Percentiles rank a stretch among this genome's conserved stretches.
Evolutionary conservation across 352 stramenopile species (phyloP).

Genomic region (Globisporangium sylvaticum): DNA sequence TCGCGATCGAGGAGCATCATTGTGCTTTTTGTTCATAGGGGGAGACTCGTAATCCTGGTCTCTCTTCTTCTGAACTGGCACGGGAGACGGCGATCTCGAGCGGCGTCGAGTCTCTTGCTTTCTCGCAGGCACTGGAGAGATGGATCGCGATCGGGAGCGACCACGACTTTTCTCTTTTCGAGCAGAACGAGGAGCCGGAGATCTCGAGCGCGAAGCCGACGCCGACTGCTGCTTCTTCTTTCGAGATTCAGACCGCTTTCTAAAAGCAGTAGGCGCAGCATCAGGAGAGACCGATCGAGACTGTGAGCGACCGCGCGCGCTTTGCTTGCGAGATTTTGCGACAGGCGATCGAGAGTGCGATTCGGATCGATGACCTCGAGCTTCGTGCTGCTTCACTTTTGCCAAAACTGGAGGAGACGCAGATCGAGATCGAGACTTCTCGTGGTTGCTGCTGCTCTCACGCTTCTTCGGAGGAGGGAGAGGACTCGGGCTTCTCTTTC

Average conservation of each 20-base stretch:
- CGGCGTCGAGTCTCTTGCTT: conserved; percentile 1
- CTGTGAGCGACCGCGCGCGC: background rate
- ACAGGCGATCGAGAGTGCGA: conserved; percentile 34
- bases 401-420: conserved; percentile 11
- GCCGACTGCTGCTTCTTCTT: background rate
- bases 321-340: conserved; percentile 16
- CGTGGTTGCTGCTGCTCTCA: conserved; percentile 21
- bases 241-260: conserved; percentile 1
- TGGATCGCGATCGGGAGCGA: background rate
- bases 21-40: background rate
- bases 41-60: background rate
- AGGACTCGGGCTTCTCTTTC: background rate
- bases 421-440: conserved; percentile 26
- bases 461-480: conserved; percentile 14
- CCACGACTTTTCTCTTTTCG: background rate
- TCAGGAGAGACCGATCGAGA: conserved; percentile 10
- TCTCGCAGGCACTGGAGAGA: background rate
- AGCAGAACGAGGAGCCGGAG: background rate
- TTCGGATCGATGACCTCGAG: conserved; percentile 17
- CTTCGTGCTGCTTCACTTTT: conserved; percentile 16
- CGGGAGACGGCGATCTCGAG: background rate
- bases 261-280: background rate
- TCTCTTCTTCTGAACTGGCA: background rate
- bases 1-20: conserved; percentile 4
- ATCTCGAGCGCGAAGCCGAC: conserved; percentile 3